These are phyloP conservation scores for Russula emetica DNA, from an alignment of 768 basidiomycete genomes.

Conservation along the genomic window DNA sequence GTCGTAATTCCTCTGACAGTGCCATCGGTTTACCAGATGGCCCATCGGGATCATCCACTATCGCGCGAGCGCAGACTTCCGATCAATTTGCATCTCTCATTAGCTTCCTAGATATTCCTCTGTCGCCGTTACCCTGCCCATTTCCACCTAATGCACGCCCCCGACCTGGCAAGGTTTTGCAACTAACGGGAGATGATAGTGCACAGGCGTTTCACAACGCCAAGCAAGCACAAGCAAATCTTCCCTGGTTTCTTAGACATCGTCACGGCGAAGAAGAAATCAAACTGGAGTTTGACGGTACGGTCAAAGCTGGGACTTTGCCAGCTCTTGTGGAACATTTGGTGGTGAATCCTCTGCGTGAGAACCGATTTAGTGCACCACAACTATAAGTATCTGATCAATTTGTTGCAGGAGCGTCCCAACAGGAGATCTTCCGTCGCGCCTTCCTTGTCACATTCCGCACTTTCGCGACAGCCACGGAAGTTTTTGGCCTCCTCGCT, in stretches of 20 bases:
- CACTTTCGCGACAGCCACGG: constrained; percentile 67
- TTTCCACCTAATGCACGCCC: constrained; percentile 12
- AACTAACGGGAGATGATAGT: constrained; percentile 42
- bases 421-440: constrained; percentile 41
- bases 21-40: constrained; percentile 6
- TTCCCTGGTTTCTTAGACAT: constrained; percentile 60
- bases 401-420: constrained; percentile 25
- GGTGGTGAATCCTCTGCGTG: constrained; percentile 57
- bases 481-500: constrained; percentile 64
- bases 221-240: constrained; percentile 35
- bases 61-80: constrained; percentile 17
- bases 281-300: constrained; percentile 58
- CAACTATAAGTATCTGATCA: not conserved
- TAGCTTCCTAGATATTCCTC: not conserved
- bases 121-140: not conserved
- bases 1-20: constrained; percentile 18
- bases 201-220: constrained; percentile 42
- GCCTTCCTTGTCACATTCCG: constrained; percentile 83
- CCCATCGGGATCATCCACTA: constrained; percentile 17
- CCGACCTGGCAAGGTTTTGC: constrained; percentile 37
- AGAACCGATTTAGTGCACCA: constrained; percentile 33
- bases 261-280: constrained; percentile 56
- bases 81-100: constrained; percentile 7
- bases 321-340: constrained; percentile 68
- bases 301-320: constrained; percentile 64